phyloP scores from a whole-genome alignment of 768 basidiomycete species.

The Boletus sp. region DNA sequence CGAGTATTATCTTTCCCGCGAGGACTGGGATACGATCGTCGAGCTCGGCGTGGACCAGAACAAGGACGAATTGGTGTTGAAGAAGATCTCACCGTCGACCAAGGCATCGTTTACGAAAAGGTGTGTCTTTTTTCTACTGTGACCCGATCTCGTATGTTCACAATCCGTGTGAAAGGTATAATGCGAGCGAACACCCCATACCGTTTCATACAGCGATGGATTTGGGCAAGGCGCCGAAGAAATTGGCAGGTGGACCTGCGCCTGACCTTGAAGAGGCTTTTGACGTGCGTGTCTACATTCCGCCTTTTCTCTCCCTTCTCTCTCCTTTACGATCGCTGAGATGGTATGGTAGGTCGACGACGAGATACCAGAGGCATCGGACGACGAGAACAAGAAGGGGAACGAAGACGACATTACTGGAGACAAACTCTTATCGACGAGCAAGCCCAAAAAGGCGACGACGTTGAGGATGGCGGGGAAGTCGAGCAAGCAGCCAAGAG shows the following conservation, averaged over 20 bases:
- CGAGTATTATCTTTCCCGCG: conserved; percentile 86
- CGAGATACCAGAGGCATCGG: conserved; percentile 42
- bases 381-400: conserved; percentile 41
- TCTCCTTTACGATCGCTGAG: background rate
- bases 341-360: conserved; percentile 41
- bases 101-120: conserved; percentile 85
- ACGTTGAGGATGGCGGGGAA: background rate
- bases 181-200: conserved; percentile 85
- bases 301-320: background rate
- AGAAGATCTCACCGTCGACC: conserved; percentile 77
- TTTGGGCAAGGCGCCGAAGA: conserved; percentile 77
- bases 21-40: conserved; percentile 96
- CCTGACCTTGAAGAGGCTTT: conserved; percentile 93
- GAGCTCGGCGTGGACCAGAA: conserved; percentile 87
- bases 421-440: conserved; percentile 59
- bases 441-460: conserved; percentile 36
- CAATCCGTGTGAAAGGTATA: conserved; percentile 61
- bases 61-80: conserved; percentile 70
- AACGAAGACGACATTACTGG: conserved; percentile 42
- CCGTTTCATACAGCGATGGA: conserved; percentile 90
- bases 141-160: too few relatives aligned
- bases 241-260: conserved; percentile 64
- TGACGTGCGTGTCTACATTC: conserved; percentile 50
- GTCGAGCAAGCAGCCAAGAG: conserved; percentile 17
- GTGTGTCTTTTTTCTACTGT: conserved; percentile 41